A percentile compares a stretch with the other conserved stretches of the same genome.
These are phyloP conservation scores for Acanthamoeba sp. DNA, from an alignment of 208 protist genomes.

Conservation along the genomic window DNA sequence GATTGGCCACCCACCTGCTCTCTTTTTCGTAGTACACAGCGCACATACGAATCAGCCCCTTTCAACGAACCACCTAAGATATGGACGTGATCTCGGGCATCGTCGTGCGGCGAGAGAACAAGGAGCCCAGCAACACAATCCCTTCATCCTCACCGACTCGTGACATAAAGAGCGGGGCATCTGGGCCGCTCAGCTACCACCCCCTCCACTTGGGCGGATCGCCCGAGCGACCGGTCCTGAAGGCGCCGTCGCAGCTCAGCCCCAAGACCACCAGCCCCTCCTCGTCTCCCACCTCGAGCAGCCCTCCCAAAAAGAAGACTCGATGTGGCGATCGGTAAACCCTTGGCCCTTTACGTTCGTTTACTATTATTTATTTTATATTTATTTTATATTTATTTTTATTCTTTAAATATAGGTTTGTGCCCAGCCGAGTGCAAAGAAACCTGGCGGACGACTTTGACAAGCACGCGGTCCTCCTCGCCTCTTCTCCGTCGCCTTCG, in stretches of 20 bases:
- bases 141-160: neutral
- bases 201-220: neutral
- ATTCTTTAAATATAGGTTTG: neutral
- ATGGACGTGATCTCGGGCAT: too few species aligned
- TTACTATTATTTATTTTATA: too few species aligned
- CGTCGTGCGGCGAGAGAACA: neutral
- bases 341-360: too few species aligned
- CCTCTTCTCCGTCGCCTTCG: neutral
- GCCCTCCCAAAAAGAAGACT: neutral
- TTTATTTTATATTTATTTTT: too few species aligned
- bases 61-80: too few species aligned
- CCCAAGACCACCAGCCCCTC: neutral
- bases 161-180: neutral
- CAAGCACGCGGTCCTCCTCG: neutral
- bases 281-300: neutral
- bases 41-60: too few species aligned
- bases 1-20: too few species aligned
- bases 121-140: neutral
- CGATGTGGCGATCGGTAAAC: neutral
- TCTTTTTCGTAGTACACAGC: too few species aligned
- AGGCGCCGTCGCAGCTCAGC: neutral
- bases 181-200: neutral
- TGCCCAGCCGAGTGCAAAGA: neutral
- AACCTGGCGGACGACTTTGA: conserved; percentile 38
- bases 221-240: neutral